Base-by-base conservation (phyloP, 192 early-diverging fungal genomes). In the Spizellomyces sp. region DNA sequence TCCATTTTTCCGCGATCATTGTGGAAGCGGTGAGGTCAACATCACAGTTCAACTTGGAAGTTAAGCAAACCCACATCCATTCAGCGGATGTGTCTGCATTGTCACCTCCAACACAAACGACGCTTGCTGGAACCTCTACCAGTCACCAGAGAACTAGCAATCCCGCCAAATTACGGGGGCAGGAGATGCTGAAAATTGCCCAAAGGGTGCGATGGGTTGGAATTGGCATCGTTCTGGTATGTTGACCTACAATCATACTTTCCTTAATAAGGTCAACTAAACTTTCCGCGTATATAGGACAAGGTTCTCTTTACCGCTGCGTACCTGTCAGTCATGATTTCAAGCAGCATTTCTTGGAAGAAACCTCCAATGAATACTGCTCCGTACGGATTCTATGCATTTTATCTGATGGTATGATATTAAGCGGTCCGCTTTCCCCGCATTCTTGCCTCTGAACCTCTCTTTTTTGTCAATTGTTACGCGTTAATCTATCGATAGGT, bases 311-410 rank as follows among this genome's bases (percentile, higher is more conserved):
- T 70, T 45, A 70, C 57, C 45, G 56, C 62, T 57, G 19, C 57
- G 4, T 70, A 70, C 45, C 45, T 70, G 9, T 60, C 44, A 15
- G 22, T 70, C 27, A 60, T 70, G n/a, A 70, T 70, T 44, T 43
- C 42, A 9, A 45, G 58, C 42, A 14, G 58, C 19, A 36, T 70
- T 3, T 14, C 58, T 9, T 70, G 69, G 69, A 45, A 14, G 0
- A 17, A 12, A 36, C 69, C 69, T 7, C 58, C 60, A n/a, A 43
- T 48, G 42, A 21, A 10, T 9, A 62, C 15, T n/a, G 43, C 21
- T 17, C 69, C 69, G 44, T 70, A 60, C 6, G 69, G 69, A 50
- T 62, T 70, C 48, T 70, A 70, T 55, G 69, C 69, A 10, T 19
- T 70, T 60, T 61, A 61, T 41, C 0, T 61, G 5, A 61, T 61